Evolutionary conservation across 306 rosid species (phyloP).

Genomic region (Castanospermum australe): DNA sequence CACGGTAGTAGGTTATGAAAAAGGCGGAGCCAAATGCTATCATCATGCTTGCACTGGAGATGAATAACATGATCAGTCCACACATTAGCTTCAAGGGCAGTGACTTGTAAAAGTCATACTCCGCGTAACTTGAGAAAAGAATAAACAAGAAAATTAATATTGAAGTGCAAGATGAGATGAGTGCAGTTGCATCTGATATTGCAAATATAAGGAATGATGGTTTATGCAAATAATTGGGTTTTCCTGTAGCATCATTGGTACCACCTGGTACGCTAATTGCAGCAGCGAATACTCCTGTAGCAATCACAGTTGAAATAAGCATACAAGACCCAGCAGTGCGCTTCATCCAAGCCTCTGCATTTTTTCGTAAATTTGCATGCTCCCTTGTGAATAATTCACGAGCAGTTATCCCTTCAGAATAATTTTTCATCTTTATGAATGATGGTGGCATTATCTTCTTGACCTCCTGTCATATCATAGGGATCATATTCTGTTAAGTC

Average conservation of each 20-base stretch:
- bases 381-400: slow-evolving; percentile 30
- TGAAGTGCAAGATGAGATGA: slow-evolving; percentile 47
- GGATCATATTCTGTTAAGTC: not conserved
- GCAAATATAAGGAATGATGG: slow-evolving; percentile 17
- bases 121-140: slow-evolving; percentile 42
- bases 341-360: slow-evolving; percentile 49
- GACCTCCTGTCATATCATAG: slow-evolving; percentile 38
- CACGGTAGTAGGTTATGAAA: slow-evolving; percentile 30
- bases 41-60: slow-evolving; percentile 49
- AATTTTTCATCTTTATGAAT: slow-evolving; percentile 21
- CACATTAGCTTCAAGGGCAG: slow-evolving; percentile 44
- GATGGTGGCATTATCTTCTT: slow-evolving; percentile 37
- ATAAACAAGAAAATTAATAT: slow-evolving; percentile 47
- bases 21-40: slow-evolving; percentile 41
- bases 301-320: slow-evolving; percentile 39
- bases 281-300: slow-evolving; percentile 38
- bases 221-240: slow-evolving; percentile 9
- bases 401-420: slow-evolving; percentile 21
- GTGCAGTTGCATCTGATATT: slow-evolving; percentile 45
- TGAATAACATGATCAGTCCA: slow-evolving; percentile 37
- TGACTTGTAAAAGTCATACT: slow-evolving; percentile 41
- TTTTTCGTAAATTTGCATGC: slow-evolving; percentile 15
- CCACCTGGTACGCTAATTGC: slow-evolving; percentile 42
- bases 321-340: slow-evolving; percentile 36
- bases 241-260: not conserved